Conservation (phyloP, 208 protist species). For the Crithidia acanthocephali region DNA sequence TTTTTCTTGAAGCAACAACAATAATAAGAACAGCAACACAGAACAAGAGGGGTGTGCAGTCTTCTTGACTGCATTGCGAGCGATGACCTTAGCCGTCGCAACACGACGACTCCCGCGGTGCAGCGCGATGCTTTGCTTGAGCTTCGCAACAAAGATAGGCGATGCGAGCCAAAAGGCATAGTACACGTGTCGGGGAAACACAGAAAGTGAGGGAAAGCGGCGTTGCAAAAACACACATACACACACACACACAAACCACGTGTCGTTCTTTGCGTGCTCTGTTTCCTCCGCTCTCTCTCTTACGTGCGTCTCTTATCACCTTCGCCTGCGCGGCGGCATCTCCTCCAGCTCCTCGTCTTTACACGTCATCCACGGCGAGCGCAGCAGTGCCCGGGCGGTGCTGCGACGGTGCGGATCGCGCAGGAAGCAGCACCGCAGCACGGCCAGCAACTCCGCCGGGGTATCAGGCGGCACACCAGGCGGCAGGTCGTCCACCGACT, state of each 20-base stretch:
- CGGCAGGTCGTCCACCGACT: conserved; percentile 54
- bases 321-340: conserved; percentile 30
- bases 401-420: conserved; percentile 55
- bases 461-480: conserved; percentile 66
- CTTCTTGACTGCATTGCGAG: too few relatives aligned
- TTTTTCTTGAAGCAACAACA: too few relatives aligned
- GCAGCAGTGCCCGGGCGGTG: conserved; percentile 61
- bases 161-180: background rate
- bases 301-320: background rate
- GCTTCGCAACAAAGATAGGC: too few relatives aligned
- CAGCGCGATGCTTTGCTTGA: too few relatives aligned
- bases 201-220: background rate
- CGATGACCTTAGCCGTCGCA: too few relatives aligned
- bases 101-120: too few relatives aligned
- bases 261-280: background rate
- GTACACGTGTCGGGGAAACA: background rate
- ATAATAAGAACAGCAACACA: too few relatives aligned
- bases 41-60: too few relatives aligned
- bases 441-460: conserved; percentile 39
- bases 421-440: conserved; percentile 70
- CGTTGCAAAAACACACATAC: conserved; percentile 1
- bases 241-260: conserved; percentile 20
- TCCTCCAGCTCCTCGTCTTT: conserved; percentile 61
- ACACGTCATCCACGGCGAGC: conserved; percentile 79
- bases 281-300: background rate